Evolutionary conservation across 2,329 filamentous ascomycete species (phyloP).

Genomic region (Paramyrothecium roridum): DNA sequence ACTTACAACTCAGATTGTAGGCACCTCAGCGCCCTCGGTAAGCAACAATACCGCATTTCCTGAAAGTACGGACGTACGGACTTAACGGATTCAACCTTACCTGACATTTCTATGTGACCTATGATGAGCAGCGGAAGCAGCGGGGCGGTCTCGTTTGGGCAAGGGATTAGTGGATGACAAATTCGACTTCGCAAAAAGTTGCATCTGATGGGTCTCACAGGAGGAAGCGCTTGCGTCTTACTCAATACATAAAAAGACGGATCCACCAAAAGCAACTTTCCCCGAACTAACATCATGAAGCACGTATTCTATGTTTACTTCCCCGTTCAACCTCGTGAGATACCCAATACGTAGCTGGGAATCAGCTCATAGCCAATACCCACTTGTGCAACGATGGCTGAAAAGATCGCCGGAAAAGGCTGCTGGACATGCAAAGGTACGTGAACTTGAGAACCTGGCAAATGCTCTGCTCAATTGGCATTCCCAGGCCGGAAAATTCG

Average conservation of each 20-base stretch:
- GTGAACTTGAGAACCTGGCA: neutral
- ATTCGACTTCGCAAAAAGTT: neutral
- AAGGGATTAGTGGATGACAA: neutral
- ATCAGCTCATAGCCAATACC: neutral
- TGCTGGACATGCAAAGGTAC: constrained; percentile 17
- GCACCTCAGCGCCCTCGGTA: too few relatives aligned
- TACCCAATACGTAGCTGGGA: neutral
- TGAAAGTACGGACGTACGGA: too few relatives aligned
- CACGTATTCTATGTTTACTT: too few relatives aligned
- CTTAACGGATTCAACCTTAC: too few relatives aligned
- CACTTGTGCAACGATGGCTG: constrained; percentile 5
- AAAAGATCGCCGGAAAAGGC: constrained; percentile 9
- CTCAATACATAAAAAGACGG: neutral
- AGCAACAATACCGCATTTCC: too few relatives aligned
- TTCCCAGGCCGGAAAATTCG: constrained; percentile 12
- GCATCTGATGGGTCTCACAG: neutral
- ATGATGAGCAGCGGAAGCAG: neutral
- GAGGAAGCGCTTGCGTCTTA: neutral
- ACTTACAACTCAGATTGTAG: too few relatives aligned
- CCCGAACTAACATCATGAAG: neutral
- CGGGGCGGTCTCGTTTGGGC: neutral
- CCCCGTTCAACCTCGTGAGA: neutral
- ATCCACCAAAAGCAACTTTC: constrained; percentile 7
- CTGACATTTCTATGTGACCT: neutral
- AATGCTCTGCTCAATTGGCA: neutral